Percentiles rank a stretch among this genome's conserved stretches.
Conservation (phyloP, 306 rosid species). For the Quercus ilex region DNA sequence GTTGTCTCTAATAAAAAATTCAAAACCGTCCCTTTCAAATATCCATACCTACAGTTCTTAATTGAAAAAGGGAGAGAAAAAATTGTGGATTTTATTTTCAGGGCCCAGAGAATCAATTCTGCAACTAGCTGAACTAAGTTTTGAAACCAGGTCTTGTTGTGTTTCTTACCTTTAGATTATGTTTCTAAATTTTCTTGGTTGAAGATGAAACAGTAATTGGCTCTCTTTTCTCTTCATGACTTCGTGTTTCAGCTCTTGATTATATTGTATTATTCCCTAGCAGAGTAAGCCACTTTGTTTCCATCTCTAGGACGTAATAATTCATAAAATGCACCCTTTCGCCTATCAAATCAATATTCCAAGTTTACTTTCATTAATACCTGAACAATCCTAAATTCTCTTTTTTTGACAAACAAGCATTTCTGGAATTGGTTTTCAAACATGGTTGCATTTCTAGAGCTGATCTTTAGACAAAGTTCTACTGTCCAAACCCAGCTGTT, state of each 20-base stretch:
- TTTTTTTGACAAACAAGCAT: not conserved
- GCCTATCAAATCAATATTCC: not conserved
- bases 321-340: not conserved
- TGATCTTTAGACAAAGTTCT: not conserved
- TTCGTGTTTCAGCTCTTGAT: not conserved
- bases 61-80: not conserved
- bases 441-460: not conserved
- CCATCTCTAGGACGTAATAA: not conserved
- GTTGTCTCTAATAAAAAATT: not conserved
- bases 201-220: not conserved
- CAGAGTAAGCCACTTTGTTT: not conserved
- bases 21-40: not conserved
- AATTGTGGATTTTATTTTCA: too few relatives aligned
- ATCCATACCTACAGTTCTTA: not conserved
- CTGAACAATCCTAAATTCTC: not conserved
- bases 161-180: not conserved
- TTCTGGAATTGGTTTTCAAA: not conserved
- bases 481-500: not conserved
- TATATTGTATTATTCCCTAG: not conserved
- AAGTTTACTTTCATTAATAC: not conserved
- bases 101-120: not conserved
- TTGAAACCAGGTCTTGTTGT: not conserved
- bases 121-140: not conserved
- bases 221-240: not conserved
- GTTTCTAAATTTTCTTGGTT: not conserved